phyloP scores from a whole-genome alignment of 2,329 filamentous ascomycete genomes.

The Alternaria hordeiaustralica region DNA sequence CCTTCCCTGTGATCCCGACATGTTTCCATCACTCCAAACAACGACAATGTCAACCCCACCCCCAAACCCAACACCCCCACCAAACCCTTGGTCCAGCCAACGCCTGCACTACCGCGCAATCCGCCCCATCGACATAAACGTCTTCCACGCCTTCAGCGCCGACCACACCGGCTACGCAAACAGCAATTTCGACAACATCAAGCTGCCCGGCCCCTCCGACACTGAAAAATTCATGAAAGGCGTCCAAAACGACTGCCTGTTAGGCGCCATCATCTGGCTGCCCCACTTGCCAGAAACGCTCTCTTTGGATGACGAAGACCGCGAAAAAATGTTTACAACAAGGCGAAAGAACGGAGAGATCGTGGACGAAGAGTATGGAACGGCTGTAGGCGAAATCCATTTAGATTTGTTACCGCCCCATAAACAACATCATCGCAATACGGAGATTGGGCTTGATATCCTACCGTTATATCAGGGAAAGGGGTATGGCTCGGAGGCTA shows the following conservation, averaged over 20 bases:
- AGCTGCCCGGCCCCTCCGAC: slow-evolving; percentile 22
- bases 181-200: slow-evolving; percentile 32
- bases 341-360: neutral
- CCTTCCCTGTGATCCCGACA: neutral
- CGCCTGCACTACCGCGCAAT: slow-evolving; percentile 37
- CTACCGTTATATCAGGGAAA: slow-evolving; percentile 43
- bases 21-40: accelerated
- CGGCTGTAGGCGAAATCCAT: slow-evolving; percentile 24
- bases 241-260: slow-evolving; percentile 21
- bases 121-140: slow-evolving; percentile 25
- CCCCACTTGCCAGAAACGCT: neutral
- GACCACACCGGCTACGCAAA: slow-evolving; percentile 34
- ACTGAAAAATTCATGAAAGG: slow-evolving; percentile 23
- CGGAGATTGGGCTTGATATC: slow-evolving; percentile 52
- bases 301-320: neutral
- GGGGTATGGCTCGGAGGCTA: slow-evolving; percentile 57
- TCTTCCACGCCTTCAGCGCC: slow-evolving; percentile 33
- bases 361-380: neutral
- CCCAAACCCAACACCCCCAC: neutral
- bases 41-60: neutral
- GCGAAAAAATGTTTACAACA: neutral
- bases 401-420: neutral
- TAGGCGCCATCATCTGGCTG: slow-evolving; percentile 35
- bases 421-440: slow-evolving; percentile 51
- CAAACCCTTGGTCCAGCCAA: slow-evolving; percentile 10